Evolutionary conservation across 176 grass and related monocot genomes (phyloP).

Genomic region (Hordeum vulgare): MorexV3_pseudomolecules_assembly NC_058518.1:254132217-254132716

Average conservation of each 20-base stretch:
- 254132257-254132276: not conserved
- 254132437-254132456: slow-evolving; percentile 14
- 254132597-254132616: slow-evolving; percentile 29
- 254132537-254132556: not conserved
- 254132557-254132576: not conserved
- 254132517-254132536: slow-evolving; percentile 33
- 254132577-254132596: slow-evolving; percentile 35
- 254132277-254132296: not conserved
- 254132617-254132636: not conserved
- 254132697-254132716: not conserved
- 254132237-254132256: slow-evolving; percentile 61
- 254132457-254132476: slow-evolving; percentile 22
- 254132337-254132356: not conserved
- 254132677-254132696: not conserved
- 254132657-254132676: not conserved
- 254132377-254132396: not conserved
- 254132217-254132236: slow-evolving; percentile 43
- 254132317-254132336: not conserved
- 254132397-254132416: too few species aligned
- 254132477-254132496: slow-evolving; percentile 10
- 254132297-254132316: not conserved
- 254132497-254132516: not conserved
- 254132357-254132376: too few species aligned
- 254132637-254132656: not conserved
- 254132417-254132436: too few species aligned